Evolutionary conservation across 1,284 basidiomycete species (phyloP), one percentile per base, ranked within the genome.

Genomic region (Amylostereum areolatum): DNA sequence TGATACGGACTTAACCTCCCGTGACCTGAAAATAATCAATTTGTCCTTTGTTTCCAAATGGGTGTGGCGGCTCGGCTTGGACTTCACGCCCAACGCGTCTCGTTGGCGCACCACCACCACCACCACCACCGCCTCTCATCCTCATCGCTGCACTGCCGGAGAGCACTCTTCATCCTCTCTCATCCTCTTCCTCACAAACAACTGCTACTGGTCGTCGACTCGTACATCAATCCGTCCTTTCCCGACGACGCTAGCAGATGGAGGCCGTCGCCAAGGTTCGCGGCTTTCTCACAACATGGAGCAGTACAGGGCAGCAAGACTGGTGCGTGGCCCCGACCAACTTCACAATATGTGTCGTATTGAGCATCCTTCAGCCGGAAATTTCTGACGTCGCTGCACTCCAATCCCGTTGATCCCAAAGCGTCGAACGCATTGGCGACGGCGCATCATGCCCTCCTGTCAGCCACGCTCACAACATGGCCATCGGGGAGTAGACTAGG

Each of bases 371-470:
- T 32, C 58, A 86, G 83, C 65, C 80, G 79, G 60, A 74, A 71
- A 59, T 73, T 80, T 49, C 70, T 85, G 57, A 68, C 72, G 59
- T 67, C 70, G 45, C 73, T 74, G 32, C 83, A 84, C 63, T 74
- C 72, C 52, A 80, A 78, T 61, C 73, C 75, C 11, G 67, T 72
- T 48, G 74, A 83, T 62, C 62, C 74, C 2, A 68, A 67, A 30
- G 75, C 67, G 50, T 61, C 72, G 43, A 81, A 83, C 57, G 66
- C 75, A 27, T 69, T 89, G 24, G 75, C 77, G 10, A 83, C 79
- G 11, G 74, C 72, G 1, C 89, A 87, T 58, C 77, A 87, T 57
- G 77, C 83, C 3, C 70, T 89, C 36, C 58, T 88, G 7, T 73
- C 72, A 37, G 73, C 82, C n/a, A 71, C 74, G 3, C 66, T 89